Evolutionary conservation across 441 rosid genomes (phyloP).

Genomic region (Bocquillonia castaneifolia): DNA sequence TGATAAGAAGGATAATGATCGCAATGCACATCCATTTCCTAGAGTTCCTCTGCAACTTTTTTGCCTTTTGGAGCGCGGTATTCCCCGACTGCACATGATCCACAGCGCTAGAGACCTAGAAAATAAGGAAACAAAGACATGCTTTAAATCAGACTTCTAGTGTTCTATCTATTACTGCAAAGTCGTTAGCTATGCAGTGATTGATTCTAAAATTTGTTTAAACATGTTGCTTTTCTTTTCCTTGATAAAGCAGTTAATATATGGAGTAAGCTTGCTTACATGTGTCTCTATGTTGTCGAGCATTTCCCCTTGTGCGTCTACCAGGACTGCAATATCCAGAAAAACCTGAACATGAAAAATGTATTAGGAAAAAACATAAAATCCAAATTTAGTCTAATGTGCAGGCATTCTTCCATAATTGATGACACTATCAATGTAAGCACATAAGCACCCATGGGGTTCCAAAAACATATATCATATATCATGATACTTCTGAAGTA

Average conservation of each 20-base stretch:
- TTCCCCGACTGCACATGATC: slow-evolving; percentile 91
- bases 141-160: neutral
- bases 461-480: neutral
- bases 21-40: slow-evolving; percentile 96
- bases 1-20: slow-evolving; percentile 71
- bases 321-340: slow-evolving; percentile 94
- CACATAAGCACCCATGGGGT: neutral
- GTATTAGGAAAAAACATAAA: neutral
- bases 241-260: neutral
- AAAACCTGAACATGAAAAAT: slow-evolving; percentile 48
- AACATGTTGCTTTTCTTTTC: neutral
- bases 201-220: neutral
- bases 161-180: neutral
- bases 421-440: neutral
- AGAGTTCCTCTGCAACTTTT: slow-evolving; percentile 65
- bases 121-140: slow-evolving; percentile 3
- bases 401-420: neutral
- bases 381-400: neutral
- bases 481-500: neutral
- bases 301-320: slow-evolving; percentile 96
- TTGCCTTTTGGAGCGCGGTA: slow-evolving; percentile 64
- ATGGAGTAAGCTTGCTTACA: slow-evolving; percentile 33
- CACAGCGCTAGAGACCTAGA: slow-evolving; percentile 81
- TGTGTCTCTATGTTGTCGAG: slow-evolving; percentile 90
- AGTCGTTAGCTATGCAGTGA: neutral